Conservation (phyloP, 495 filamentous ascomycete genomes). For the Neurospora africana region DNA sequence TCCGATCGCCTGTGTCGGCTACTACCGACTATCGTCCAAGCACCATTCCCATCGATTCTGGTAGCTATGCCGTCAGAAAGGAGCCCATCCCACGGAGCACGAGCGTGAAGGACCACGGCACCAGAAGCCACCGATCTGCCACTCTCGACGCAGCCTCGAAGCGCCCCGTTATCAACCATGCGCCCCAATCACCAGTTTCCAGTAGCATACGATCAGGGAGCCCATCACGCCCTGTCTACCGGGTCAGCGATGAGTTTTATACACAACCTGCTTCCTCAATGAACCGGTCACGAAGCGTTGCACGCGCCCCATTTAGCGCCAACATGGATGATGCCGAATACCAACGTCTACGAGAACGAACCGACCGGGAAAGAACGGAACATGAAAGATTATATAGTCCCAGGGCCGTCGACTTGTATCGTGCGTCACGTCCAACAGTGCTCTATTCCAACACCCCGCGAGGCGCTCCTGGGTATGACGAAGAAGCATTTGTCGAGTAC, state of each 20-base stretch:
- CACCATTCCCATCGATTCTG: slow-evolving; percentile 24
- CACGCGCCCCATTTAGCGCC: slow-evolving; percentile 20
- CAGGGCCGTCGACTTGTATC: slow-evolving; percentile 27
- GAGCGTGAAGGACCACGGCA: slow-evolving; percentile 26
- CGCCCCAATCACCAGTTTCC: slow-evolving; percentile 7
- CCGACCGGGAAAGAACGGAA: slow-evolving; percentile 30
- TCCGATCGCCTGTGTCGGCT: slow-evolving; percentile 24
- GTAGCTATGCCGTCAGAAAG: slow-evolving; percentile 38
- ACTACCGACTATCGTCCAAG: slow-evolving; percentile 20
- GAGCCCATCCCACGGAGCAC: slow-evolving; percentile 32
- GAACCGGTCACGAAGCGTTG: slow-evolving; percentile 21
- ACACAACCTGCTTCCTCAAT: slow-evolving; percentile 41
- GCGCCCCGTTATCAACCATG: slow-evolving; percentile 34
- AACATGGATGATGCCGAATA: slow-evolving; percentile 35
- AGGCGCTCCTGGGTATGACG: slow-evolving; percentile 47
- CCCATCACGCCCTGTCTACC: slow-evolving; percentile 38
- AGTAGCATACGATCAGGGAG: slow-evolving; percentile 25
- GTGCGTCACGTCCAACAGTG: slow-evolving; percentile 22
- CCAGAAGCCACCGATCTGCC: slow-evolving; percentile 28
- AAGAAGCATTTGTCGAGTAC: slow-evolving; percentile 56
- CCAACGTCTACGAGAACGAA: slow-evolving; percentile 32
- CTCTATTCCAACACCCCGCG: slow-evolving; percentile 24
- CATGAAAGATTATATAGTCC: slow-evolving; percentile 25
- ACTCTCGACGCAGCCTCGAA: slow-evolving; percentile 25
- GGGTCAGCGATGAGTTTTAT: slow-evolving; percentile 42